Conservation (phyloP, 768 basidiomycete genomes). For the Tulasnella sp. region DNA sequence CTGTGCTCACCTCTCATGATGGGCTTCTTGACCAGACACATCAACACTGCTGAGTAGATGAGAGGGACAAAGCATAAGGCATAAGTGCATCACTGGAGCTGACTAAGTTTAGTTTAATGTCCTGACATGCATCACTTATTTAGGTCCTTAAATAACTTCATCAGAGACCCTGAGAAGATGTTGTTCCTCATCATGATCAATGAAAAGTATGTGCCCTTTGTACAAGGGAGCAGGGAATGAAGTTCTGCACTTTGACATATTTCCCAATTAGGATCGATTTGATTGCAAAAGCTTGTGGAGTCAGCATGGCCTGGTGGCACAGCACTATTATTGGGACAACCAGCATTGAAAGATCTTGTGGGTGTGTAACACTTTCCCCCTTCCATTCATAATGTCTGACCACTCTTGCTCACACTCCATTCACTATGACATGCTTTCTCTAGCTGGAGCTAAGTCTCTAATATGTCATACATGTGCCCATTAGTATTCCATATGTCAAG, state of each 20-base stretch:
- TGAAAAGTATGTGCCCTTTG: constrained; percentile 3
- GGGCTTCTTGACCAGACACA: constrained; percentile 3
- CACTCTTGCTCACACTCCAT: too few species aligned
- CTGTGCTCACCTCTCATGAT: constrained; percentile 6
- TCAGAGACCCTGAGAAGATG: background rate
- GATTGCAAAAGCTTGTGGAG: constrained; percentile 24
- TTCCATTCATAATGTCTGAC: too few species aligned
- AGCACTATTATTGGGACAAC: constrained; percentile 8
- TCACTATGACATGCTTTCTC: too few species aligned
- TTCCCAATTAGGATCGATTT: constrained; percentile 19
- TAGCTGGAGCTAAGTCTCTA: too few species aligned
- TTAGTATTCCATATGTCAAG: too few species aligned
- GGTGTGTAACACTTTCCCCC: too few species aligned
- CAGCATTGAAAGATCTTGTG: constrained; percentile 35
- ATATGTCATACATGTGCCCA: too few species aligned
- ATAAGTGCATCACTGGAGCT: background rate
- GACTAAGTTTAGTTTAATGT: too few species aligned
- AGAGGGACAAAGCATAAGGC: background rate
- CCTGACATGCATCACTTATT: constrained; percentile 9
- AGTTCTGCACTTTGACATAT: too few species aligned
- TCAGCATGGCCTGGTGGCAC: constrained; percentile 27
- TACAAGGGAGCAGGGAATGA: too few species aligned
- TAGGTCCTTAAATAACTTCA: too few species aligned
- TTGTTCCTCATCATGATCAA: background rate
- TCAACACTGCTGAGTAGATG: background rate